Conservation (phyloP, 108 stramenopile species). For the Cyclotella baltica region DNA sequence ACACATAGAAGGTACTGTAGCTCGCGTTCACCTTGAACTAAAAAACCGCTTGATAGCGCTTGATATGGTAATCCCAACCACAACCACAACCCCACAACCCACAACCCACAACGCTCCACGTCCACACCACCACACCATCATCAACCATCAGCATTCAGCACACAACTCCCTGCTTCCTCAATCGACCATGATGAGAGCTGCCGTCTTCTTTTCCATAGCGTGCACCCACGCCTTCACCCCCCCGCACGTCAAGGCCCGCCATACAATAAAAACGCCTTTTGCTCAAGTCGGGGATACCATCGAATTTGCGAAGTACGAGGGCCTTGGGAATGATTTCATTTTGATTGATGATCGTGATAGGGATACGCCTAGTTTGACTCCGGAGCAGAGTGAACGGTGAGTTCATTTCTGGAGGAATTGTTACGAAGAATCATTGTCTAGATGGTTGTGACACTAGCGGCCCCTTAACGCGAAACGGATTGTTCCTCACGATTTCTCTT, state of each 20-base stretch:
- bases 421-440: too few relatives aligned
- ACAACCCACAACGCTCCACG: too few relatives aligned
- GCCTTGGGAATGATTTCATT: conserved; percentile 99
- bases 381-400: conserved; percentile 77
- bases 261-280: not conserved
- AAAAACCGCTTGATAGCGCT: too few relatives aligned
- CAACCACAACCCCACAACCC: too few relatives aligned
- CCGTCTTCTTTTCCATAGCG: not conserved
- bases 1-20: too few relatives aligned
- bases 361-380: conserved; percentile 79
- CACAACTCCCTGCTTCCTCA: too few relatives aligned
- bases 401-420: not conserved
- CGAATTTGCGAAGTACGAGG: conserved; percentile 96
- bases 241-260: not conserved
- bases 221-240: not conserved
- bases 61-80: too few relatives aligned
- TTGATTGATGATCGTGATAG: conserved; percentile 93
- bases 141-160: too few relatives aligned
- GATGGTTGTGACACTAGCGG: too few relatives aligned
- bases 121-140: too few relatives aligned
- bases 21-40: too few relatives aligned
- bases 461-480: too few relatives aligned
- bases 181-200: conserved; percentile 6
- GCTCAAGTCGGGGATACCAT: conserved; percentile 47
- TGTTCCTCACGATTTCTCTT: not conserved